phyloP scores from a whole-genome alignment of 176 grass and related monocot species.

The Triticum urartu region DNA sequence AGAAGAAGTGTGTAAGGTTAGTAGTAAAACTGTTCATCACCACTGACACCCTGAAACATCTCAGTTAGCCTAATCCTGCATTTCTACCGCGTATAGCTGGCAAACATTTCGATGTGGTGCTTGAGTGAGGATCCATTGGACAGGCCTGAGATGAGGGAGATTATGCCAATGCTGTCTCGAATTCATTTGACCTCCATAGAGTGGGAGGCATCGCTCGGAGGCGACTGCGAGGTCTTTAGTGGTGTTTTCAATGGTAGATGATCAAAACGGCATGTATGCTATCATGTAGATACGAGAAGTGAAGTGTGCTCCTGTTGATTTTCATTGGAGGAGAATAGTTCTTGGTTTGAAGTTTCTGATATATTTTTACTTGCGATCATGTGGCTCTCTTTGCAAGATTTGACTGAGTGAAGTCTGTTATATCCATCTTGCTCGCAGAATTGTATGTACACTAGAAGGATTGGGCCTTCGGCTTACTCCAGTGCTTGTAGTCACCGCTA shows the following conservation, averaged over 20 bases:
- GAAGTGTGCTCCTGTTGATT: constrained; percentile 28
- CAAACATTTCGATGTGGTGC: constrained; percentile 57
- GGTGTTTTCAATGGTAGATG: constrained; percentile 49
- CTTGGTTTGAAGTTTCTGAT: neutral
- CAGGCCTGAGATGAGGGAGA: constrained; percentile 62
- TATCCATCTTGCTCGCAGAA: neutral
- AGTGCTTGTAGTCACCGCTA: no score
- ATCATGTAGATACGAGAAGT: constrained; percentile 3
- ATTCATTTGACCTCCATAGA: constrained; percentile 57
- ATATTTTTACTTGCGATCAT: neutral
- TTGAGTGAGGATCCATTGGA: constrained; percentile 50
- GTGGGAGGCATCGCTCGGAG: constrained; percentile 58
- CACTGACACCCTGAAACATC: neutral
- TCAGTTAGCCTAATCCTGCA: neutral
- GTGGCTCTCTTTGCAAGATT: neutral
- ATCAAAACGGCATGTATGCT: neutral
- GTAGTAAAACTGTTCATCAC: constrained; percentile 1
- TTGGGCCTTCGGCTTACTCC: no score
- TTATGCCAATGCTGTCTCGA: constrained; percentile 35
- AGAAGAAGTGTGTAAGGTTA: constrained; percentile 61
- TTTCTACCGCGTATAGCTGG: constrained; percentile 39
- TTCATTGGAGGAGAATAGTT: constrained; percentile 36
- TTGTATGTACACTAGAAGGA: neutral
- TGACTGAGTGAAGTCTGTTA: neutral
- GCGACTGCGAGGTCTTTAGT: constrained; percentile 59